Conservation (phyloP, 495 filamentous ascomycete species). For the Cudoniella acicularis region DNA sequence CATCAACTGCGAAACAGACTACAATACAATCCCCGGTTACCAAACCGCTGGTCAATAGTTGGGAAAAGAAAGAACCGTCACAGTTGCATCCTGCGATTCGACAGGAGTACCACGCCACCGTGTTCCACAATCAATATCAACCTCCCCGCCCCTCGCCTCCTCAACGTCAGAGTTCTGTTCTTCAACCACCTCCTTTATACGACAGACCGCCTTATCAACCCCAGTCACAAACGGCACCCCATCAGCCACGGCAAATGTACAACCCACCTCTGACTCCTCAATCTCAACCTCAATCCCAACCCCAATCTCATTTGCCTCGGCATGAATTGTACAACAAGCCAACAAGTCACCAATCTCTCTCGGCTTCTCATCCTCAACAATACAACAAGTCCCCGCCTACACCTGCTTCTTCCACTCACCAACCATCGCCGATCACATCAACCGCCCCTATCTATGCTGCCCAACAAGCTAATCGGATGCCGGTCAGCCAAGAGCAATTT, state of each 20-base stretch:
- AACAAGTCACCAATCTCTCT: not conserved
- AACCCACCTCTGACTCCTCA: not conserved
- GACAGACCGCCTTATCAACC: conserved; percentile 6
- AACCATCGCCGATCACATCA: not conserved
- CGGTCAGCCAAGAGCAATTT: not conserved
- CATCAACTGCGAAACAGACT: conserved; percentile 8
- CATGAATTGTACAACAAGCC: not conserved
- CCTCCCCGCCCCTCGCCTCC: conserved; percentile 2
- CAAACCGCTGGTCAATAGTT: conserved; percentile 9
- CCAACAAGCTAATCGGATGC: not conserved
- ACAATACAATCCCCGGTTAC: not conserved
- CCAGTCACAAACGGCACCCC: not conserved
- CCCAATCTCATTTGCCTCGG: not conserved
- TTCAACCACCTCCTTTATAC: conserved; percentile 14
- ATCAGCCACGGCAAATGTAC: not conserved
- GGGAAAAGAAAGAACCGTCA: conserved; percentile 21
- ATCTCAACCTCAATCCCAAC: not conserved
- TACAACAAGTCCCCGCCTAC: not conserved
- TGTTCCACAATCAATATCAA: conserved; percentile 30
- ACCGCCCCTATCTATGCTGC: not conserved
- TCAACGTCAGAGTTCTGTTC: conserved; percentile 3
- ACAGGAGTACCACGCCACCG: conserved; percentile 34
- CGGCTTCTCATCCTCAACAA: conserved; percentile 2
- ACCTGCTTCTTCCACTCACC: not conserved
- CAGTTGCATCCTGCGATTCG: conserved; percentile 44